A percentile compares a stretch with the other conserved stretches of the same genome.
These are phyloP conservation scores for Nigrospora oryzae DNA, from an alignment of 2,329 filamentous ascomycete species.

Conservation along the genomic window DNA sequence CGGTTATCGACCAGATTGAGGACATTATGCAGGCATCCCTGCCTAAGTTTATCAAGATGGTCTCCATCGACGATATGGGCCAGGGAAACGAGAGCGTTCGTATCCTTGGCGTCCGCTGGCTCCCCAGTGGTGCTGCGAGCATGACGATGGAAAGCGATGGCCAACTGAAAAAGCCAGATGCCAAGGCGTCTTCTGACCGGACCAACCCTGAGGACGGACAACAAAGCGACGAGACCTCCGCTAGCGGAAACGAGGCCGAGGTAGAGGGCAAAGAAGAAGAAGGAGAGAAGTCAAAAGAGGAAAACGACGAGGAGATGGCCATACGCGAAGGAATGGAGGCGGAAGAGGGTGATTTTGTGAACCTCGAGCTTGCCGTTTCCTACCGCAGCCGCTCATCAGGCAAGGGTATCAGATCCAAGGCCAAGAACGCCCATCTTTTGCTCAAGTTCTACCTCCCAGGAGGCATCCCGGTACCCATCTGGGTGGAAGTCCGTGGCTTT, in stretches of 20 bases:
- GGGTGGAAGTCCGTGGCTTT: conserved; percentile 66
- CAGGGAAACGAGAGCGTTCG: conserved; percentile 65
- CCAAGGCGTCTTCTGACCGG: conserved; percentile 37
- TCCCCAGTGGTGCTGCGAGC: conserved; percentile 62
- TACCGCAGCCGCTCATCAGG: conserved; percentile 57
- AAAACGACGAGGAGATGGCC: conserved; percentile 26
- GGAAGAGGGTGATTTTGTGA: conserved; percentile 71
- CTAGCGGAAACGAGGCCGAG: conserved; percentile 15
- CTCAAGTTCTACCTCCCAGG: conserved; percentile 61
- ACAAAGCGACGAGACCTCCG: conserved; percentile 16
- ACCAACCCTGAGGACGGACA: conserved; percentile 28
- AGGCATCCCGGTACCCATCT: conserved; percentile 50
- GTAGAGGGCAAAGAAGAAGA: conserved; percentile 20
- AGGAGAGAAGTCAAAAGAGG: conserved; percentile 22
- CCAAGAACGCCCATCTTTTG: conserved; percentile 65
- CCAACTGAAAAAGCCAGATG: conserved; percentile 35
- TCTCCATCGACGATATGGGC: conserved; percentile 66
- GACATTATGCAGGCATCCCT: conserved; percentile 75
- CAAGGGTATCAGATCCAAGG: conserved; percentile 51
- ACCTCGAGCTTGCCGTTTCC: conserved; percentile 66
- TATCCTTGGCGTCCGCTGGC: conserved; percentile 63
- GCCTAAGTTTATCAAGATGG: conserved; percentile 62
- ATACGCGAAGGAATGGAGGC: conserved; percentile 58
- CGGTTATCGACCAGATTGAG: conserved; percentile 62
- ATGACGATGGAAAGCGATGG: conserved; percentile 52